Base-by-base conservation (phyloP, 768 basidiomycete species). In the Termitomyces sp. region DNA sequence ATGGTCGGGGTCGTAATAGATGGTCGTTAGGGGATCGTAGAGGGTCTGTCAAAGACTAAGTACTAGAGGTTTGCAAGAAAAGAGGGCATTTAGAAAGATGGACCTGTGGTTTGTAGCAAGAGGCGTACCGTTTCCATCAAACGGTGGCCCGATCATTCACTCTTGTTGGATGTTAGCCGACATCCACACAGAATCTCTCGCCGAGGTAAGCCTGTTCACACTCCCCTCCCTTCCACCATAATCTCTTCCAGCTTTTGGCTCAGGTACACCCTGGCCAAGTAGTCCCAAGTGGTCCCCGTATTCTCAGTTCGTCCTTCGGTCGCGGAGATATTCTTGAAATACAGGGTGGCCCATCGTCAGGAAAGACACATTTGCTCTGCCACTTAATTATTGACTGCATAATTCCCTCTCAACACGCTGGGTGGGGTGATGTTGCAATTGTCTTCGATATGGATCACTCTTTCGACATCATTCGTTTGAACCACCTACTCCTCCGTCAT, bases 311-410 rank as follows among this genome's bases (percentile, higher is more conserved):
- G 48, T 48, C 55, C 61, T 24, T 64, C 63, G 20, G 63, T 70
- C 74, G 77, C 46, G 87, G 87, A 36, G 86, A 91, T 68, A 78
- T 89, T 40, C 72, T 93, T 61, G 87, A 91, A 70, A 77, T 95
- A 22, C 87, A 92, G 70, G 92, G 92, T 2, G 81, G 85, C 2
- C 75, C 91, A 4, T 80, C 78, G 27, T 84, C 87, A 6, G 92
- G 90, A 30, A 95, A 94, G 72, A 87, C 89, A 2, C 87, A 88
- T 61, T 72, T 95, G n/a, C 71, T 92, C 27, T 88, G 88, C 67
- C 79, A 82, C 66, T 69, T 91, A 49, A 68, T 89, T 27, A 71
- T 83, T 13, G 78, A 76, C 22, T 85, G 87, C 62, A 74, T 91
- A 55, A 69, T 83, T 12, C 88, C 89, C 22, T 39, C 62, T 33